Percentiles rank a stretch among this genome's conserved stretches.
Conservation (phyloP, 805 yeast species). For the Candida chilensis region DNA sequence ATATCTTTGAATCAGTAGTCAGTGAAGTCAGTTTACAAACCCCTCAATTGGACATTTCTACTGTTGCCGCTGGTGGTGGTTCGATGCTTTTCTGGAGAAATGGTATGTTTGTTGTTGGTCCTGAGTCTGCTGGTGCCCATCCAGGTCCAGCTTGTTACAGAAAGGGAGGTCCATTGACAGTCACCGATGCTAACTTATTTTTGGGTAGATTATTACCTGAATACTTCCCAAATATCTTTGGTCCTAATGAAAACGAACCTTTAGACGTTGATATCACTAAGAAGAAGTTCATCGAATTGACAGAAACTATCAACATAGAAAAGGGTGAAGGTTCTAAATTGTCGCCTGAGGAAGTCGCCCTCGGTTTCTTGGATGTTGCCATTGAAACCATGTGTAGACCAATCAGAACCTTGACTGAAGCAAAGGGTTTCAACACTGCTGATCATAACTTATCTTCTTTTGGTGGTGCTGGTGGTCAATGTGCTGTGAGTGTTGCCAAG, state of each 20-base stretch:
- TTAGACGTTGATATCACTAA: constrained; percentile 48
- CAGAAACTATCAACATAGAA: constrained; percentile 47
- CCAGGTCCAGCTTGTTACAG: constrained; percentile 89
- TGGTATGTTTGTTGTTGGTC: constrained; percentile 76
- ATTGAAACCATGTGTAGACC: constrained; percentile 90
- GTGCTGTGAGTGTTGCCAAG: constrained; percentile 70
- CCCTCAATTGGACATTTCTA: constrained; percentile 74
- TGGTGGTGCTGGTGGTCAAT: constrained; percentile 95
- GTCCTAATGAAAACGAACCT: constrained; percentile 68
- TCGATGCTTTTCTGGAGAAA: constrained; percentile 58
- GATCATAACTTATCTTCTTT: constrained; percentile 71
- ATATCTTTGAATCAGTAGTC: constrained; percentile 74
- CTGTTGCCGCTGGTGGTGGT: constrained; percentile 86
- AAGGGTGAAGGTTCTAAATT: too few species aligned
- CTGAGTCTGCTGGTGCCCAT: constrained; percentile 80
- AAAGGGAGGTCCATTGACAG: constrained; percentile 76
- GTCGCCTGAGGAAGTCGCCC: constrained; percentile 64
- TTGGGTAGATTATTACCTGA: constrained; percentile 68
- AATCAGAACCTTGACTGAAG: constrained; percentile 75
- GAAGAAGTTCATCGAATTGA: constrained; percentile 40
- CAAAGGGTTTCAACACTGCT: constrained; percentile 63
- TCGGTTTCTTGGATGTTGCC: constrained; percentile 77
- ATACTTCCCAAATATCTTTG: constrained; percentile 74
- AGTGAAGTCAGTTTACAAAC: constrained; percentile 81
- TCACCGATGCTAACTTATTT: constrained; percentile 76